Base-by-base conservation (phyloP, 805 yeast genomes). In the Metschnikowia sp. region DNA sequence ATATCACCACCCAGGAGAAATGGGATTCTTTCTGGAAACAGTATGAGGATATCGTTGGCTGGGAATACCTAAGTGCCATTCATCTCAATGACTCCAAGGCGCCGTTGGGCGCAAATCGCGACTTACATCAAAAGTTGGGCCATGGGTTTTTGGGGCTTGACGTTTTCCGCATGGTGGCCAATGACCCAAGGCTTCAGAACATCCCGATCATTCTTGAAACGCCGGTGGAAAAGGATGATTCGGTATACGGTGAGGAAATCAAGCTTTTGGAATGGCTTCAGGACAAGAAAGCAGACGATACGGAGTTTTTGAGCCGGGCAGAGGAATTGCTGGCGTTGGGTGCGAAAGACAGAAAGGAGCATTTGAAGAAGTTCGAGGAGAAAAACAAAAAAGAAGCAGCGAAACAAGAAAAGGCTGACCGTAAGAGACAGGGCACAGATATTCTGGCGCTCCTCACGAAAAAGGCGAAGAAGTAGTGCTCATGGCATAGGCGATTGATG, bases 1-100 rank as follows among this genome's bases (percentile, higher is more conserved):
- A 94, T 61, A 76, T 94, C 39, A 68, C 83, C n/a, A 76, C 77
- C 13, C 77, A 76, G 49, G 81, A 74, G 30, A 62, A 69, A 11
- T 87, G 83, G 68, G 72, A 75, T 9, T 66, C 68, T 38, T 91
- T 94, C 64, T 86, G 97, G 95, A 64, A 70, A 5, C 68, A 82
- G 35, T 94, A 87, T 65, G 97, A 91, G 59, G 63, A 73, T 7
- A 72, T 76, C 8, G 75, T 94, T 15, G 99, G 99, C 0, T 71
- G 77, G 58, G 68, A 88, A 53, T 89, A 86, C 62, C 69, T 94
- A 40, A 68, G 82, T 22, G 91, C 95, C 0, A 77, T 94, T 41
- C 99, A 94, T 68, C 68, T 94, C 48, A 94, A 94, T 62, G 99
- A 94, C 63, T 92, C 98, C 8, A 91, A 92, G 68, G 95, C 96